A percentile compares a stretch with the other conserved stretches of the same genome.
Evolutionary conservation across 768 basidiomycete species (phyloP).

Genomic region (Guyanaporus albipodus): DNA sequence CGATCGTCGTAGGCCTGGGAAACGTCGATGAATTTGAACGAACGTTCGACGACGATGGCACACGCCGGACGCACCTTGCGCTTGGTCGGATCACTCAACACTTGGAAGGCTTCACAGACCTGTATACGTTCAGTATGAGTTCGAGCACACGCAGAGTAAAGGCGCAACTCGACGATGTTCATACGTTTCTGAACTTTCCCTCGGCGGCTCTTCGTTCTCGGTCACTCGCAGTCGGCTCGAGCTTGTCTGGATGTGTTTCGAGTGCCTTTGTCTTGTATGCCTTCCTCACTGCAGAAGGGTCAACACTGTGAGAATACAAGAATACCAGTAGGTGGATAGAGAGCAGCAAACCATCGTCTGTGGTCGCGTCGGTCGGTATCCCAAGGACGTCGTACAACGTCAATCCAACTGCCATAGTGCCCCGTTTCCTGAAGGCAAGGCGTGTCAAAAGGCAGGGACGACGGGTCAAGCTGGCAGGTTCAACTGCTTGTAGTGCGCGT

Average conservation of each 20-base stretch:
- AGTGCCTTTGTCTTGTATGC: constrained; percentile 65
- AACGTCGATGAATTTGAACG: neutral
- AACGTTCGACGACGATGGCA: neutral
- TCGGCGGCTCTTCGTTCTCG: constrained; percentile 51
- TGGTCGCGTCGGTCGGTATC: constrained; percentile 40
- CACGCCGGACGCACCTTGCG: constrained; percentile 43
- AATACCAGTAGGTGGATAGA: neutral
- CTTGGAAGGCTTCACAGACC: constrained; percentile 62
- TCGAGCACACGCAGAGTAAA: constrained; percentile 4
- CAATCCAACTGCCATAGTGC: constrained; percentile 30
- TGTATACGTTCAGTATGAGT: constrained; percentile 30
- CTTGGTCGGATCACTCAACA: constrained; percentile 50
- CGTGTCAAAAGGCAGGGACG: neutral
- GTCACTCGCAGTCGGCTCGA: constrained; percentile 49
- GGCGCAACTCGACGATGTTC: constrained; percentile 25
- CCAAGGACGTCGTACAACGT: constrained; percentile 44
- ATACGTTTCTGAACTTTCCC: constrained; percentile 58
- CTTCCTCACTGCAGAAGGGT: constrained; percentile 43
- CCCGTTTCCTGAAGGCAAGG: neutral
- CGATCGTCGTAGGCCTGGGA: constrained; percentile 47
- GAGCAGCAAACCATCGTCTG: constrained; percentile 46
- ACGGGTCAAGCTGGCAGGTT: neutral
- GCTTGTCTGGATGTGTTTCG: constrained; percentile 72
- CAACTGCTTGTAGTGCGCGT: neutral
- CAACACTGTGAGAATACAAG: neutral